These are phyloP conservation scores for Quercus gilva DNA, from an alignment of 306 rosid species.

Conservation along the genomic window DNA sequence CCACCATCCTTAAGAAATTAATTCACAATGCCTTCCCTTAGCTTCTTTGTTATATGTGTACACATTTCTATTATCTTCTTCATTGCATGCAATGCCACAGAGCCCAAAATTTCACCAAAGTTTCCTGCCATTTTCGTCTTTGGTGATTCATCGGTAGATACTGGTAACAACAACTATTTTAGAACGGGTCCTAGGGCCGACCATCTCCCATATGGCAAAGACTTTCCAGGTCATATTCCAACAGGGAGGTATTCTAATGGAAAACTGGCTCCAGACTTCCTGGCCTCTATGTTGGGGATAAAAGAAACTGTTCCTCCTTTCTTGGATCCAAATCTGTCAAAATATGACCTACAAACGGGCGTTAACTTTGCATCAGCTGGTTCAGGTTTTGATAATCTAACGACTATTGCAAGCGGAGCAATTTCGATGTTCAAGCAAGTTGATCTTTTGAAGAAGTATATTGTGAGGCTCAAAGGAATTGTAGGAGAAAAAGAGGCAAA, in stretches of 20 bases:
- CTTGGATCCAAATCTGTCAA: slow-evolving; percentile 39
- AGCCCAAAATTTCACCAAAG: slow-evolving; percentile 4
- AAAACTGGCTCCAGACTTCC: slow-evolving; percentile 51
- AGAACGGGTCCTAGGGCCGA: slow-evolving; percentile 39
- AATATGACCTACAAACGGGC: slow-evolving; percentile 47
- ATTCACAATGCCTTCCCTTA: slow-evolving; percentile 34
- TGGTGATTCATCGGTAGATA: slow-evolving; percentile 63
- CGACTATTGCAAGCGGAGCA: slow-evolving; percentile 20
- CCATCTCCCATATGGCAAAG: slow-evolving; percentile 55
- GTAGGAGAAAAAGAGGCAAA: slow-evolving; percentile 40
- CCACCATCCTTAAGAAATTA: background rate
- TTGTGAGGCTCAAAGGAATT: slow-evolving; percentile 34
- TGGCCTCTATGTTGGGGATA: slow-evolving; percentile 43
- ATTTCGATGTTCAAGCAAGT: slow-evolving; percentile 47
- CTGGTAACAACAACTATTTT: slow-evolving; percentile 66
- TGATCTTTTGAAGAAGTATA: slow-evolving; percentile 43
- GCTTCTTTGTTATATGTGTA: slow-evolving; percentile 20
- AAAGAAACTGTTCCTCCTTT: slow-evolving; percentile 61
- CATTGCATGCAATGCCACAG: slow-evolving; percentile 22
- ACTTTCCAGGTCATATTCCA: slow-evolving; percentile 49
- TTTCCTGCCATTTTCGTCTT: slow-evolving; percentile 56
- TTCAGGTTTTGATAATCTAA: slow-evolving; percentile 51
- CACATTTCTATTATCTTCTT: slow-evolving; percentile 22
- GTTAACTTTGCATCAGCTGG: slow-evolving; percentile 65
- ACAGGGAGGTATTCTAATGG: slow-evolving; percentile 70